phyloP scores from a whole-genome alignment of 768 basidiomycete genomes.

The Boletus rex-veris region DNA sequence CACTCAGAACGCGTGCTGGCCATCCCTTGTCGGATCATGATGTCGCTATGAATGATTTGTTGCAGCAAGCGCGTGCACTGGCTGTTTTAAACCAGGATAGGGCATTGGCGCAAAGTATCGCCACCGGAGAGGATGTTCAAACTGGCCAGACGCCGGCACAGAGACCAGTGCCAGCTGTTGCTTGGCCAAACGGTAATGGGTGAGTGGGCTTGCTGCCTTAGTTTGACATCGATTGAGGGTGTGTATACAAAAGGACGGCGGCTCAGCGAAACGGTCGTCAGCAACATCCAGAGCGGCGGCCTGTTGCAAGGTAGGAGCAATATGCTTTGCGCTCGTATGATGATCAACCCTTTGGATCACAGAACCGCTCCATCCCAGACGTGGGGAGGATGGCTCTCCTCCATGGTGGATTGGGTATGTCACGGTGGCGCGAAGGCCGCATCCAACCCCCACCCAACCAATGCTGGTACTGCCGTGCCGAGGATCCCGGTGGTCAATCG shows the following conservation, averaged over 20 bases:
- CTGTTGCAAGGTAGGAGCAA: constrained; percentile 9
- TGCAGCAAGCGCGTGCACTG: constrained; percentile 23
- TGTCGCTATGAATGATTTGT: constrained; percentile 21
- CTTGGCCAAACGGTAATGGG: not conserved
- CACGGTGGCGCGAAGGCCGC: not conserved
- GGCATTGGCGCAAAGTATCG: constrained; percentile 19
- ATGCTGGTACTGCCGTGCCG: not conserved
- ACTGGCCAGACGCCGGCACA: no score
- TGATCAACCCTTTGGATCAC: not conserved
- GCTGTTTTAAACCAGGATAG: constrained; percentile 19
- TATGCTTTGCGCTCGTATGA: not conserved
- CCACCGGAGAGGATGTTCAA: constrained; percentile 7
- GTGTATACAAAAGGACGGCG: constrained; percentile 2
- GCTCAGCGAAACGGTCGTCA: not conserved
- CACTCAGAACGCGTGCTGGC: constrained; percentile 3
- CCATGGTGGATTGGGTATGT: constrained; percentile 5
- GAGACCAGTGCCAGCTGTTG: not conserved
- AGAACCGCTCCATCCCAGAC: constrained; percentile 6
- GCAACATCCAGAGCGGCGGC: not conserved
- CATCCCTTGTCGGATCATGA: constrained; percentile 21
- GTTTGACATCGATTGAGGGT: not conserved
- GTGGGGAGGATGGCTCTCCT: constrained; percentile 22
- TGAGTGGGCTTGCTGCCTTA: not conserved
- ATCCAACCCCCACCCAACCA: not conserved
- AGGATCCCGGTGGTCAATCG: constrained; percentile 5